These are phyloP conservation scores for Neurospora intermedia DNA, from an alignment of 495 filamentous ascomycete species.

Conservation along the genomic window DNA sequence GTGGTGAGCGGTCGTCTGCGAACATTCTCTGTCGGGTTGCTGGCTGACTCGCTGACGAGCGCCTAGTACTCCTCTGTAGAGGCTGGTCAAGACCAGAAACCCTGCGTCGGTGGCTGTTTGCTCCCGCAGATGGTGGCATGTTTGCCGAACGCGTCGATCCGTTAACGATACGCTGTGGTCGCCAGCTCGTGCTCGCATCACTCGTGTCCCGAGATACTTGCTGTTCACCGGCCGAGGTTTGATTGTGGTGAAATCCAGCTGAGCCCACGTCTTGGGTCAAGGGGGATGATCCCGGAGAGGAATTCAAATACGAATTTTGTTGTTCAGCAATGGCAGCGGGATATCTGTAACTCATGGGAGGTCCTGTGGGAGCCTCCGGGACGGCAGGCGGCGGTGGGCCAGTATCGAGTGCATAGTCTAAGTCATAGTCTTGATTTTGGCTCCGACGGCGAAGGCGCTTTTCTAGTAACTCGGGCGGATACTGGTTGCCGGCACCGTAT, in stretches of 20 bases:
- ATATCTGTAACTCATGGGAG: constrained; percentile 46
- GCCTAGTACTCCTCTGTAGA: constrained; percentile 16
- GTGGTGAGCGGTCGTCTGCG: constrained; percentile 71
- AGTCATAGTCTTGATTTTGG: constrained; percentile 23
- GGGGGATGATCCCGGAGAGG: constrained; percentile 13
- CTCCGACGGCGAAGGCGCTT: constrained; percentile 26
- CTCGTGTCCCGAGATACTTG: constrained; percentile 19
- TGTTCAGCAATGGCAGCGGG: constrained; percentile 33
- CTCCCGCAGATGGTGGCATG: constrained; percentile 4
- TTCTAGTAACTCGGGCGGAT: constrained; percentile 30
- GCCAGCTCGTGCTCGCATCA: constrained; percentile 16
- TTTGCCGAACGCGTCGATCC: constrained; percentile 9
- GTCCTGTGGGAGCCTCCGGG: constrained; percentile 48
- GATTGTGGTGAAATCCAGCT: constrained; percentile 29
- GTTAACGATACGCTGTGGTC: constrained; percentile 15
- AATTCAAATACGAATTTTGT: constrained; percentile 18
- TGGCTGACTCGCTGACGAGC: constrained; percentile 9
- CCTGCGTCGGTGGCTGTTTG: constrained; percentile 16
- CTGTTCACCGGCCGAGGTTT: constrained; percentile 20
- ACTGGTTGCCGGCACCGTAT: constrained; percentile 31
- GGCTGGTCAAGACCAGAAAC: constrained; percentile 21
- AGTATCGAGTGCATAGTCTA: constrained; percentile 15
- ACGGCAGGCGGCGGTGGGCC: constrained; percentile 37
- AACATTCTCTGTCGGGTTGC: constrained; percentile 38
- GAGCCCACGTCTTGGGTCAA: constrained; percentile 26